phyloP scores from a whole-genome alignment of 1,284 basidiomycete species.

The Pseudozyma sp. region DNA sequence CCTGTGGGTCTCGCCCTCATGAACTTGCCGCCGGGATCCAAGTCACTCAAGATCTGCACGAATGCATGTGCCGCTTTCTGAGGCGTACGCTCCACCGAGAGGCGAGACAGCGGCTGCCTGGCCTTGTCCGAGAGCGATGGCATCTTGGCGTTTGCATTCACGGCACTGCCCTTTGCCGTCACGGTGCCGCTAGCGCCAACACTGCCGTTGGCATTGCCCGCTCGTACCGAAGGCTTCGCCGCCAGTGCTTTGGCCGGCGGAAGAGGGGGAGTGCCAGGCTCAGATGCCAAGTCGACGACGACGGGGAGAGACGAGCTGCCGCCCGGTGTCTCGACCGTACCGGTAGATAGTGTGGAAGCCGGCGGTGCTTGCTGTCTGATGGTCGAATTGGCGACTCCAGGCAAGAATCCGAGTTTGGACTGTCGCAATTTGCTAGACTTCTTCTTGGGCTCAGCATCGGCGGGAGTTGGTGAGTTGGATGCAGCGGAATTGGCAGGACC shows the following conservation, averaged over 20 bases:
- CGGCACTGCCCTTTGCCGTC: slow-evolving; percentile 1
- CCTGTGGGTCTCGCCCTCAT: slow-evolving; percentile 15
- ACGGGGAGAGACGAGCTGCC: neutral
- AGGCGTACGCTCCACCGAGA: slow-evolving; percentile 25
- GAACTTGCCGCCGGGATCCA: slow-evolving; percentile 29
- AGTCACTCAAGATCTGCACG: slow-evolving; percentile 24
- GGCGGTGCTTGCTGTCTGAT: slow-evolving; percentile 1
- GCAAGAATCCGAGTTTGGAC: slow-evolving; percentile 20
- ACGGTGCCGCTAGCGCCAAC: neutral
- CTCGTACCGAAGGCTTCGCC: slow-evolving; percentile 10
- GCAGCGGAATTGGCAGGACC: neutral
- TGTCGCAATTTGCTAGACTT: slow-evolving; percentile 25
- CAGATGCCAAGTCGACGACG: slow-evolving; percentile 5
- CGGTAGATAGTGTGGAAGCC: neutral
- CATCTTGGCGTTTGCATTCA: neutral
- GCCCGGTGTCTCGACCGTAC: neutral
- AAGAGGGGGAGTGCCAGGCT: slow-evolving; percentile 37
- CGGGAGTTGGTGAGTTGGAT: neutral
- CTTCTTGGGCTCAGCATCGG: neutral
- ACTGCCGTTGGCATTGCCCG: neutral
- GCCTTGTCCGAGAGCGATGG: slow-evolving; percentile 15
- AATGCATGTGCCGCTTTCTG: slow-evolving; percentile 22
- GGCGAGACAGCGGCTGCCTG: slow-evolving; percentile 17
- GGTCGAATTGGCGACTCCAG: slow-evolving; percentile 18
- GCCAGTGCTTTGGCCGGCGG: slow-evolving; percentile 29